phyloP scores from a whole-genome alignment of 176 grass and related monocot genomes.

The Eleusine indica region DNA sequence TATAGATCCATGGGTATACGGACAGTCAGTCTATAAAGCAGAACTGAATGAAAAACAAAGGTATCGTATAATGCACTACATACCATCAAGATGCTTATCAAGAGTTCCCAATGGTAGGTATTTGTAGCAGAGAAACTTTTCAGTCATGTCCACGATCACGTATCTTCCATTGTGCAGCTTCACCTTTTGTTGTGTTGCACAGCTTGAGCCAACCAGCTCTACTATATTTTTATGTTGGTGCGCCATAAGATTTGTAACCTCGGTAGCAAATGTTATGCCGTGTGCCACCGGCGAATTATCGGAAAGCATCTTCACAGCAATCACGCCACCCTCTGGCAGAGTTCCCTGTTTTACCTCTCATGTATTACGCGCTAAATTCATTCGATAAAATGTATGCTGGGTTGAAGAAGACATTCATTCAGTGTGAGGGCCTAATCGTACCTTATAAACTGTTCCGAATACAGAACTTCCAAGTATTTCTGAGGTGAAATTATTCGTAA shows the following conservation, averaged over 20 bases:
- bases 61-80: too few relatives aligned
- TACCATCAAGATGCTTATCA: not conserved
- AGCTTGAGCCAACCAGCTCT: not conserved
- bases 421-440: not conserved
- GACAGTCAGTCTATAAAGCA: too few relatives aligned
- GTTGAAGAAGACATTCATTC: too few relatives aligned
- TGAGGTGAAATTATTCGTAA: conserved; percentile 20
- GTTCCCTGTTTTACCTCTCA: conserved; percentile 1
- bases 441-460: conserved; percentile 44
- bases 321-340: not conserved
- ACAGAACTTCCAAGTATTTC: not conserved
- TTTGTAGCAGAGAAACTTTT: conserved; percentile 24
- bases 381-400: too few relatives aligned
- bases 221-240: not conserved
- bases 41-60: not conserved
- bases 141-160: conserved; percentile 17
- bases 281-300: not conserved
- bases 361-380: too few relatives aligned
- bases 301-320: conserved; percentile 41
- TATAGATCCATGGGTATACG: too few relatives aligned
- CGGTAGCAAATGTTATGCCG: conserved; percentile 5
- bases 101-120: conserved; percentile 4
- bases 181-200: conserved; percentile 27
- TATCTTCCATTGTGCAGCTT: conserved; percentile 36
- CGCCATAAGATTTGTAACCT: conserved; percentile 24